Conservation (phyloP, 176 grass and related monocot genomes). For the Melocanna baccifera region DNA sequence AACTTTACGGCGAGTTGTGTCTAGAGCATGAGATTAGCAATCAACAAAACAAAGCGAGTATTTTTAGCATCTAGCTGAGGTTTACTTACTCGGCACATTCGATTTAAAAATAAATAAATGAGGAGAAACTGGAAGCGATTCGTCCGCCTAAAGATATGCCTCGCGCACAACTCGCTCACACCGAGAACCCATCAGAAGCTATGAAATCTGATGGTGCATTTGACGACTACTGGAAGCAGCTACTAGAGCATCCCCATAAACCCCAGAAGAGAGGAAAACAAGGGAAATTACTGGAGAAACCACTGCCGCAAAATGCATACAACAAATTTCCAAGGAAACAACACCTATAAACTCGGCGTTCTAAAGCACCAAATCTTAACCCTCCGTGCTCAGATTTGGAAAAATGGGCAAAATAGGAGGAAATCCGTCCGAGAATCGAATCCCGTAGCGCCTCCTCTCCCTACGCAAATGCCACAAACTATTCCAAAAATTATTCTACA, state of each 20-base stretch:
- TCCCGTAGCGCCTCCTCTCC: background rate
- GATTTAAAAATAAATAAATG: background rate
- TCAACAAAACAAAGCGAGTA: background rate
- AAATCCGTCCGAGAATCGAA: background rate
- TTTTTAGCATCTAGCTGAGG: background rate
- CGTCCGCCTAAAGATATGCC: background rate
- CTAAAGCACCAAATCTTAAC: background rate
- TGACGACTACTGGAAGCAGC: background rate
- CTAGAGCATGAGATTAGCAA: background rate
- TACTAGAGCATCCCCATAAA: background rate
- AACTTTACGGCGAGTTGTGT: background rate
- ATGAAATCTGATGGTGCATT: constrained; percentile 5
- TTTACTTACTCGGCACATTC: background rate
- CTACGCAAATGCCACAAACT: constrained; percentile 9
- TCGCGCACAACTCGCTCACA: background rate
- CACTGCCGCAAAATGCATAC: background rate
- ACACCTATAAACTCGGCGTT: background rate
- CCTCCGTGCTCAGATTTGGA: background rate
- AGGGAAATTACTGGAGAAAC: background rate
- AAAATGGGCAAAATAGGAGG: background rate
- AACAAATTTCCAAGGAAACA: background rate
- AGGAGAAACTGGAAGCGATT: background rate
- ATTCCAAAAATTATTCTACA: background rate
- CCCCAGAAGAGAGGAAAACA: background rate
- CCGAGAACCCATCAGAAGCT: background rate